Conservation (phyloP, 2,329 filamentous ascomycete genomes). For the Fusarium sp. region DNA sequence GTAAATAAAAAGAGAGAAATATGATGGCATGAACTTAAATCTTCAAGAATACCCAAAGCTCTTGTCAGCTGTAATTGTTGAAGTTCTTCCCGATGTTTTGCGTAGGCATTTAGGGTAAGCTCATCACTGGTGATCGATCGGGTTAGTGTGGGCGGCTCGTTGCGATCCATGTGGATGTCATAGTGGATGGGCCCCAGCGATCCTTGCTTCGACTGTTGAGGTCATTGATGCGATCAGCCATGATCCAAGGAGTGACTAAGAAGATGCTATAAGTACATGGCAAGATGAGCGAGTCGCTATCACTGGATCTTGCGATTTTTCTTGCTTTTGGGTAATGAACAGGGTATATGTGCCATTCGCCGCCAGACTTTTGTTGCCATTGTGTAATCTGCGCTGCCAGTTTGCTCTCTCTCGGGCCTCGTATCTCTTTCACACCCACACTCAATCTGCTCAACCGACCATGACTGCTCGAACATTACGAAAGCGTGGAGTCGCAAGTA, state of each 20-base stretch:
- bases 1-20: too few species aligned
- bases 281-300: neutral
- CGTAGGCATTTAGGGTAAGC: constrained; percentile 11
- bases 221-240: constrained; percentile 38
- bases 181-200: constrained; percentile 27
- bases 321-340: constrained; percentile 16
- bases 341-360: neutral
- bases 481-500: constrained; percentile 20
- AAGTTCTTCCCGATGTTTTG: neutral
- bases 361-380: neutral
- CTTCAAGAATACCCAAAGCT: too few species aligned
- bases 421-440: constrained; percentile 4
- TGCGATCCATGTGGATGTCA: neutral
- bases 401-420: constrained; percentile 4
- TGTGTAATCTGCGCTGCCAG: neutral
- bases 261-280: neutral
- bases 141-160: constrained; percentile 15
- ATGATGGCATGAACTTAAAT: too few species aligned
- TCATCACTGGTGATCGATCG: neutral
- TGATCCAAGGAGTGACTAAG: constrained; percentile 5
- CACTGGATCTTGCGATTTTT: too few species aligned
- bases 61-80: neutral
- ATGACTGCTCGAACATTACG: constrained; percentile 37
- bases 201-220: constrained; percentile 40
- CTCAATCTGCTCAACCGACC: neutral